These are phyloP conservation scores for Xylaria longipes DNA, from an alignment of 495 filamentous ascomycete genomes.

Conservation along the genomic window DNA sequence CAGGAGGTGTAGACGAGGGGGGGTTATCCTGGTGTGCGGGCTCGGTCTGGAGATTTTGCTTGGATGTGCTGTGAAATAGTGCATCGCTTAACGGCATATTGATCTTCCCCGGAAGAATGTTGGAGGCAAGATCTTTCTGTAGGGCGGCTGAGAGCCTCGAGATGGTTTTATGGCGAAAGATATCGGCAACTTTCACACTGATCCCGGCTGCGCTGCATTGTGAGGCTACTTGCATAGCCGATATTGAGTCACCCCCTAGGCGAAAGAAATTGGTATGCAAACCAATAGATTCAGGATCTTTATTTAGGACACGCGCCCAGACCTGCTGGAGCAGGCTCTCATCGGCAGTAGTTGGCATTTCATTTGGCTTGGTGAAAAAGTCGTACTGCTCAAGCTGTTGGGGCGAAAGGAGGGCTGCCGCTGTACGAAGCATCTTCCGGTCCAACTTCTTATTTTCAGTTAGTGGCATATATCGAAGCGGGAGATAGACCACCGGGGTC, in stretches of 20 bases:
- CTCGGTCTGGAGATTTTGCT: not conserved
- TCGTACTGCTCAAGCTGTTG: conserved; percentile 7
- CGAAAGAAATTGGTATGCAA: conserved; percentile 59
- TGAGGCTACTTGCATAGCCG: conserved; percentile 57
- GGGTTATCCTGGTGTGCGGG: not conserved
- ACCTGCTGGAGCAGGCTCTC: conserved; percentile 23
- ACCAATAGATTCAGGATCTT: conserved; percentile 41
- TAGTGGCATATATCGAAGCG: conserved; percentile 56
- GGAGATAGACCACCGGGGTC: conserved; percentile 60
- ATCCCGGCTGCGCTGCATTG: conserved; percentile 30
- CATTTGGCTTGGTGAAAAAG: not conserved
- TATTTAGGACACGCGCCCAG: conserved; percentile 27
- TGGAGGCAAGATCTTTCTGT: conserved; percentile 19
- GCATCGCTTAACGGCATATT: conserved; percentile 48
- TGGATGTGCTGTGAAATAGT: not conserved
- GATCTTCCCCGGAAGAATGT: conserved; percentile 39
- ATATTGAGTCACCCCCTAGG: conserved; percentile 68
- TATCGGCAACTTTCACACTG: conserved; percentile 32
- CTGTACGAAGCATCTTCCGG: conserved; percentile 30
- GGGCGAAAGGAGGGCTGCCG: not conserved
- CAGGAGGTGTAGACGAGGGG: not conserved
- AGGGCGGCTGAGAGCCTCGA: conserved; percentile 27
- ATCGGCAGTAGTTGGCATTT: not conserved
- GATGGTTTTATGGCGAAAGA: conserved; percentile 39
- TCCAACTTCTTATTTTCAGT: conserved; percentile 62